Base-by-base conservation (phyloP, 176 grass and related monocot genomes). In the Cocos nucifera region DNA sequence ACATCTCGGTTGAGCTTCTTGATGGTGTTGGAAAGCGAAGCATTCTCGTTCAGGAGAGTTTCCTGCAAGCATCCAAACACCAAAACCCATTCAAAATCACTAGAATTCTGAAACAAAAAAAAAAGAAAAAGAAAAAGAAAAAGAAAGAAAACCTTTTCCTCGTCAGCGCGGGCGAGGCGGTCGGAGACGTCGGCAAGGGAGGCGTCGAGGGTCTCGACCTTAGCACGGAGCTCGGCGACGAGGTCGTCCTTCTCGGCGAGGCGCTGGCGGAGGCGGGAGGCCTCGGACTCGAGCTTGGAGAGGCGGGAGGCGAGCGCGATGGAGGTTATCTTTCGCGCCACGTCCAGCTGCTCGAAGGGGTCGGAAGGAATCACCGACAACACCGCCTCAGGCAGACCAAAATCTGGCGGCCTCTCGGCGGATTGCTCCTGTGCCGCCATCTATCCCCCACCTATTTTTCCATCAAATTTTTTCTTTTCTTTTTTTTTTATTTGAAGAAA, bases 261-360 rank as follows among this genome's bases (percentile, higher is more conserved):
- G 57, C 50, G 39, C 17, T 65, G 59, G 27, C 78, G 78, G 56
- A 97, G 64, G 17, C 1, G 22, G 35, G 72, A 53, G 51, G 70
- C 67, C 78, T 92, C 93, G 32, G 76, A 77, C 81, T 97, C 87
- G 51, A 97, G 76, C 2, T 54, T 26, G 4, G 72, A 75, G 10
- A 97, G 26, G 62, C 93, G 93, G 50, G 76, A 69, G 22, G 84
- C 77, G 1, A 98, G 76, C 48, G 93, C 93, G 55, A 92, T 79
- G 68, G 93, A 98, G 59, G 93, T 98, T 78, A 98, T 86, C 81
- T 62, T 98, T 7, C 87, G 87, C 66, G 93, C 93, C 70, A 92
- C 84, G 64, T 96, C 92, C 12, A 96, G 92, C 75, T 80, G 92
- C 67, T 90, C 93, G 69, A 85, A 98, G 50, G 93, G 87, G 79